Evolutionary conservation across 2,329 filamentous ascomycete species (phyloP), one percentile per base, ranked within the genome.

Genomic region (Chaetomiaceae sp.): DNA sequence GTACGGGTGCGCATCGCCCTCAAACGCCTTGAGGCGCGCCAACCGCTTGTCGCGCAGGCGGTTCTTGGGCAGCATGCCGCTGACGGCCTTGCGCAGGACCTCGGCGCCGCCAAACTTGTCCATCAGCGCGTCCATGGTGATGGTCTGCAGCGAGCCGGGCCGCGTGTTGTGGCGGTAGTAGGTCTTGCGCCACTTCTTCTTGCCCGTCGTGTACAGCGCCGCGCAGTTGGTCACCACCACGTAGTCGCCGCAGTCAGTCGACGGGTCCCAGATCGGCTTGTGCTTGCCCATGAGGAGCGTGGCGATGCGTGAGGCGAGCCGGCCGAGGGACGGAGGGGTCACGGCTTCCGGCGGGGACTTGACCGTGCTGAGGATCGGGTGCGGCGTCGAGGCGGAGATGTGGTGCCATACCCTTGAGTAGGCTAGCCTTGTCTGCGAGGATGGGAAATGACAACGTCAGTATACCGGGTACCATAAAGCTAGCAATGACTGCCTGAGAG

Each of bases 11-110:
- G 81, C 81, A 32, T 80, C 74, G n/a, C 91, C 89, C 70, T 98
- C 94, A 66, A 96, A 98, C 6, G 87, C 90, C 79, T 97, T 98
- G 64, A 98, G 70, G 58, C 93, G 76, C 30, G 83, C 88, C 70
- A 98, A 71, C 54, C 94, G 73, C 73, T 88, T 86, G 65, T 96
- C 89, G 59, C 91, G 75, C 62, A 98, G 70, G 60, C 90, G 74
- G 70, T 98, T 98, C 79, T 98, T 98, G 44, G 93, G 93, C 68
- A 98, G 69, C 93, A 98, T 98, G 39, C 94, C 94, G 63, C 86
- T 85, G 33, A 98, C 94, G 1, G 94, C 93, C 66, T 89, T 86
- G 61, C 88, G 77, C 64, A 98, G 68, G 30, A 98, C 83, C 75
- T 98, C 93, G 30, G 84, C 84, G 40, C 93, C 93, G 54, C 93